Conservation (phyloP, 129 eudicot genomes). For the Gnaphalium uliginosum region DNA sequence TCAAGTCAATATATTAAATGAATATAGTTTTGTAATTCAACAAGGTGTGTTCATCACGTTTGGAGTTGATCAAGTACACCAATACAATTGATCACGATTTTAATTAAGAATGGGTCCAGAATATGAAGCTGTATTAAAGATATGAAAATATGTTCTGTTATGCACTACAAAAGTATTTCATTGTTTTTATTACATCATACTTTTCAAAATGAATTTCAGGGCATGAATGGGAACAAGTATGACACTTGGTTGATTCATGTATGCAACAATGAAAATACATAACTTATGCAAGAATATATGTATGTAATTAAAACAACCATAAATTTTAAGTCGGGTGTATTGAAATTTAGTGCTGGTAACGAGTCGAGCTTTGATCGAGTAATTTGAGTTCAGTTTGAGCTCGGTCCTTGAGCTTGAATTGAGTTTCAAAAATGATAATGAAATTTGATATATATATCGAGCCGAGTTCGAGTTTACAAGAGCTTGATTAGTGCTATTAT, state of each 20-base stretch:
- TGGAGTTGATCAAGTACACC: background rate
- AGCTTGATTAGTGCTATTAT: no score
- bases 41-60: slow-evolving; percentile 23
- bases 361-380: background rate
- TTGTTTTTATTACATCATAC: background rate
- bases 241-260: background rate
- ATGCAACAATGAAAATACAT: background rate
- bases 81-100: background rate
- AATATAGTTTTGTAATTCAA: slow-evolving; percentile 6
- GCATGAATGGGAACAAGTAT: background rate
- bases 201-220: background rate
- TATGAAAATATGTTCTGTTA: background rate
- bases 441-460: no score
- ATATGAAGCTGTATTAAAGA: background rate
- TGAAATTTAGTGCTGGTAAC: no score
- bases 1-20: slow-evolving; percentile 5
- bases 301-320: background rate
- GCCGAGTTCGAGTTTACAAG: no score
- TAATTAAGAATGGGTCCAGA: background rate
- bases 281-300: background rate
- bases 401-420: background rate
- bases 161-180: background rate
- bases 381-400: background rate
- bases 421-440: background rate
- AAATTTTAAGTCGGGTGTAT: background rate